These are phyloP conservation scores for Xylariaceae sp. DNA, from an alignment of 2,329 filamentous ascomycete species.

Conservation along the genomic window DNA sequence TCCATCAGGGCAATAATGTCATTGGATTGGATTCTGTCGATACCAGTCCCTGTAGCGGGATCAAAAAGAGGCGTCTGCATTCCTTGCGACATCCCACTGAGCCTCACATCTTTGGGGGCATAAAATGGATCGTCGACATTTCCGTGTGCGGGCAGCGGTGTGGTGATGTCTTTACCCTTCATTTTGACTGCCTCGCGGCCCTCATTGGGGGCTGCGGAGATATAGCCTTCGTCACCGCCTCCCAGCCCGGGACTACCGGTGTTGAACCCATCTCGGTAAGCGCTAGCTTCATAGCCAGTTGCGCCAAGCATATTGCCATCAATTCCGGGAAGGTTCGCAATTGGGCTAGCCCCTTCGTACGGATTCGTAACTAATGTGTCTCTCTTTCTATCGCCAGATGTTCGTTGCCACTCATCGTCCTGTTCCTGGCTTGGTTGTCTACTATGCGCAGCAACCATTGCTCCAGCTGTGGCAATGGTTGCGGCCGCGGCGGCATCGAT, in stretches of 20 bases:
- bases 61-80: constrained; percentile 92
- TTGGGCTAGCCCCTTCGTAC: constrained; percentile 68
- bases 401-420: constrained; percentile 69
- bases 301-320: constrained; percentile 55
- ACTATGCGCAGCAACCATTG: constrained; percentile 54
- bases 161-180: constrained; percentile 63
- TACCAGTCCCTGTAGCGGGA: constrained; percentile 81
- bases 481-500: constrained; percentile 58
- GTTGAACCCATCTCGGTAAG: constrained; percentile 54
- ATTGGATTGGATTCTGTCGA: constrained; percentile 92
- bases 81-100: constrained; percentile 90
- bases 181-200: constrained; percentile 56
- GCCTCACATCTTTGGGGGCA: constrained; percentile 61
- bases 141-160: constrained; percentile 55
- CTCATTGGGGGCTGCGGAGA: constrained; percentile 71
- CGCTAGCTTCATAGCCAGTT: constrained; percentile 44
- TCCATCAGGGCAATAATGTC: constrained; percentile 98
- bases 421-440: constrained; percentile 62
- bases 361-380: constrained; percentile 72
- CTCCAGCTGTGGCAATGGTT: constrained; percentile 57
- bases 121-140: constrained; percentile 72
- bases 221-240: constrained; percentile 87
- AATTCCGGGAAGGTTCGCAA: constrained; percentile 59
- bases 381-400: constrained; percentile 67
- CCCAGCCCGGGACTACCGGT: constrained; percentile 64